Percentiles rank a stretch among this genome's conserved stretches.
These are phyloP conservation scores for Musa troglodytarum DNA, from an alignment of 176 grass and related monocot species.

Conservation along the genomic window DNA sequence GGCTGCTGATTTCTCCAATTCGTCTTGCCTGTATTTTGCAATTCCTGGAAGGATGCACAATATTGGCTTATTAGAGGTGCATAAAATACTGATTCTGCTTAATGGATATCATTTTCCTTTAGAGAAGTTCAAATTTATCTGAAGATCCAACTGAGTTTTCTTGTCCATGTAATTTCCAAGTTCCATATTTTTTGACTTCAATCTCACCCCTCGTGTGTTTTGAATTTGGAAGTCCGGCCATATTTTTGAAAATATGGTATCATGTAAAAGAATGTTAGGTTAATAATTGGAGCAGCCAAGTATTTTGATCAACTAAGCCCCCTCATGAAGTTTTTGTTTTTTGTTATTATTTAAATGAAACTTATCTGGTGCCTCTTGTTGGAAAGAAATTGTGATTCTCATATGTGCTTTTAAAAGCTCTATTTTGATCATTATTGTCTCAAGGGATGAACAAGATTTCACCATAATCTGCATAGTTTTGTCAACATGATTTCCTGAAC, in stretches of 20 bases:
- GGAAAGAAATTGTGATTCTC: not conserved
- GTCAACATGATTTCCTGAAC: not conserved
- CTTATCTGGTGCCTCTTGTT: not conserved
- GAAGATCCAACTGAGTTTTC: not conserved
- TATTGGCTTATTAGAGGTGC: conserved; percentile 4
- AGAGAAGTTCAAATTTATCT: not conserved
- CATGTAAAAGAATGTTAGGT: not conserved
- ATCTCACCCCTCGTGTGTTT: not conserved
- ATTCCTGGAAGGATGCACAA: not conserved
- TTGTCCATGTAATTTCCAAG: not conserved
- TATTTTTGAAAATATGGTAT: not conserved
- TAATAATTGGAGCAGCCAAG: not conserved
- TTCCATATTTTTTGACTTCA: not conserved
- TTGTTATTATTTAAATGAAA: not conserved
- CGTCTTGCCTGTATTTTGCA: conserved; percentile 1
- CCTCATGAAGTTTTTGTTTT: not conserved
- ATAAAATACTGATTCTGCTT: conserved; percentile 3
- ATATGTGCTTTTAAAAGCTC: not conserved
- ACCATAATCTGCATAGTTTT: not conserved
- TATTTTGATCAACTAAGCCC: not conserved
- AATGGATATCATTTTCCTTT: conserved; percentile 1
- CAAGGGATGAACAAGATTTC: not conserved
- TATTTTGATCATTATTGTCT: not conserved
- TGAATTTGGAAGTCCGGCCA: not conserved
- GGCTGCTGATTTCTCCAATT: not conserved